Evolutionary conservation across 768 basidiomycete species (phyloP), one percentile per base, ranked within the genome.

Genomic region (Polyporus arcularius): DNA sequence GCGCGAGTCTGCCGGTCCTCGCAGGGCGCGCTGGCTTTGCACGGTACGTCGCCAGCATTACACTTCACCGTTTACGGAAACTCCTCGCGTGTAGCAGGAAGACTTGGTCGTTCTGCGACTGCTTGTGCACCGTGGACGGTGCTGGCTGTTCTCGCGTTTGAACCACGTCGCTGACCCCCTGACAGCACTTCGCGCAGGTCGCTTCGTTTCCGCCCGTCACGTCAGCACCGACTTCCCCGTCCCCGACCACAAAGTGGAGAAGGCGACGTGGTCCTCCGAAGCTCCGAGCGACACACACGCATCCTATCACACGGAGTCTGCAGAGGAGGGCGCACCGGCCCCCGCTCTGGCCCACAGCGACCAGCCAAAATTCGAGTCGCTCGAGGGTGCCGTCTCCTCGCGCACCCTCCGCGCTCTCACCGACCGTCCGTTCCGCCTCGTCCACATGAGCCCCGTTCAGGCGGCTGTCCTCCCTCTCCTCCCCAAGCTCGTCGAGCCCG

Each of bases 401-500:
- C 51, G 72, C 3, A 81, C 84, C 11, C 46, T 68, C 21, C 78
- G 80, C 53, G 89, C 92, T 11, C 78, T 94, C 48, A 86, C 81
- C 3, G 68, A 74, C 41, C 74, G 72, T 21, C 92, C 92, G 0
- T 89, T 94, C 79, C 76, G 81, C 18, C 82, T 92, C 60, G 79
- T 72, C 7, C 76, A 79, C 50, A 93, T 96, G 93, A 87, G 90
- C 1, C 71, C 85, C 4, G 95, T 98, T 3, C 96, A 97, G 72
- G 82, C 85, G 9, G 81, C 86, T 54, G 92, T 98, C 7, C 77
- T 94, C 2, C 80, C 82, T 9, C 79, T 92, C 54, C 82, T 98
- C 28, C 94, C 95, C 11, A 76, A 80, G 5, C 77, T 97, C 28
- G 80, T 84, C 14, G 71, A 76, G 16, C 84, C 89, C 10, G 80